phyloP scores from a whole-genome alignment of 371 early-diverging fungal genomes.

The Mucor plumbeus region DNA sequence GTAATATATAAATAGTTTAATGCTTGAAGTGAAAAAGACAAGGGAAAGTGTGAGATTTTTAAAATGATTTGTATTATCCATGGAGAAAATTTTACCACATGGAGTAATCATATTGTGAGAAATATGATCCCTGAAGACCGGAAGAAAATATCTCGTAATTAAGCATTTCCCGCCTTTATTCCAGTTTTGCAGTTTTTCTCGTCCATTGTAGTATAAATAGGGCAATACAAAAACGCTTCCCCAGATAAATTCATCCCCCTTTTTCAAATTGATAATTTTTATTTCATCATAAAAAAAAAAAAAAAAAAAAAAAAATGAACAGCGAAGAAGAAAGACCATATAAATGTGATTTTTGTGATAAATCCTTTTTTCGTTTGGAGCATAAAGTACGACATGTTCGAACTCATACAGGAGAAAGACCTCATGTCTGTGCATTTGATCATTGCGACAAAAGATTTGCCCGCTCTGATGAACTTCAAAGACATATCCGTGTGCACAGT shows the following conservation, averaged over 20 bases:
- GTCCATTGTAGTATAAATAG: not conserved
- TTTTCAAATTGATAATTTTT: no score
- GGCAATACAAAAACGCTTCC: not conserved
- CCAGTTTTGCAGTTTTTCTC: constrained; percentile 14
- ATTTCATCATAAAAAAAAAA: no score
- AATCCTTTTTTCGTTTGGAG: constrained; percentile 78
- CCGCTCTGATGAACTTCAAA: constrained; percentile 85
- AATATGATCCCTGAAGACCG: constrained; percentile 8
- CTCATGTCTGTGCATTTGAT: constrained; percentile 73
- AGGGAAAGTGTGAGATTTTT: not conserved
- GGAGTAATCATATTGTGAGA: constrained; percentile 1
- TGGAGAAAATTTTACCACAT: constrained; percentile 1
- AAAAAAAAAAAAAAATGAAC: not conserved
- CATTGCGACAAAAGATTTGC: constrained; percentile 85
- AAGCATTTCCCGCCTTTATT: constrained; percentile 20
- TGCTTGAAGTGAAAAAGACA: not conserved
- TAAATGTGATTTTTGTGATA: constrained; percentile 76
- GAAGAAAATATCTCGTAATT: constrained; percentile 1
- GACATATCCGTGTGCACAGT: constrained; percentile 73
- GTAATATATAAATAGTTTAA: not conserved
- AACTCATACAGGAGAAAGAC: constrained; percentile 90
- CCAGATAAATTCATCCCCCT: not conserved
- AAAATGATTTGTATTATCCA: not conserved
- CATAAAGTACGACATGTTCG: constrained; percentile 84
- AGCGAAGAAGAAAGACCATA: constrained; percentile 51